phyloP scores from a whole-genome alignment of 176 grass and related monocot species.

The Panicum miliaceum region DNA sequence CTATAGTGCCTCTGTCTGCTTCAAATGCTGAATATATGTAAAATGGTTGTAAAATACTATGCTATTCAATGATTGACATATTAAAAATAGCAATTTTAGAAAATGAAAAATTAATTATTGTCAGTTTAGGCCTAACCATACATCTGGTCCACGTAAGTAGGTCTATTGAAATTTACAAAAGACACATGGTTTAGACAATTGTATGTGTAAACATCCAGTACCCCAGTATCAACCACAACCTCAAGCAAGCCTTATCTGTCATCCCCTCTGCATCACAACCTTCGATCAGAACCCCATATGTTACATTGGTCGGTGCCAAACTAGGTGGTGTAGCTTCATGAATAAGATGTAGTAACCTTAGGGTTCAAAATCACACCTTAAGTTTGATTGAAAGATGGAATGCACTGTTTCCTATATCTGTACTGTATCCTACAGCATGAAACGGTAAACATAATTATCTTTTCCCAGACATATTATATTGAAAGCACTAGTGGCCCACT shows the following conservation, averaged over 20 bases:
- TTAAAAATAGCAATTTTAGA: too few species aligned
- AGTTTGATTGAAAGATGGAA: background rate
- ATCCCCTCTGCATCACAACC: constrained; percentile 66
- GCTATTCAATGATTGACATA: too few species aligned
- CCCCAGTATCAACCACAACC: constrained; percentile 45
- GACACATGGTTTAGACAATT: too few species aligned
- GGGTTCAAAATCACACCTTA: background rate
- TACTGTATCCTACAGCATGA: background rate
- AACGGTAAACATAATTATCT: background rate
- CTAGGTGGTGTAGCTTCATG: background rate
- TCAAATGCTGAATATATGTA: too few species aligned
- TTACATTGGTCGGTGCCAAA: constrained; percentile 54
- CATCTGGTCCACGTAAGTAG: too few species aligned
- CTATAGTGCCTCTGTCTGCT: too few species aligned
- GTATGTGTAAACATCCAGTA: constrained; percentile 62
- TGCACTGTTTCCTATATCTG: background rate
- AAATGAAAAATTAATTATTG: too few species aligned
- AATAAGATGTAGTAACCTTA: background rate
- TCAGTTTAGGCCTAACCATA: too few species aligned
- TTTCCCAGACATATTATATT: background rate
- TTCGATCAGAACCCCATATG: constrained; percentile 65
- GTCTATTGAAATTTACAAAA: too few species aligned
- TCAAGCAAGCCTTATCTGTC: constrained; percentile 62
- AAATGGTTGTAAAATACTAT: too few species aligned
- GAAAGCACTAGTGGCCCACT: background rate